Base-by-base conservation (phyloP, 768 basidiomycete genomes). In the Leccinum olivaceopallidum region DNA sequence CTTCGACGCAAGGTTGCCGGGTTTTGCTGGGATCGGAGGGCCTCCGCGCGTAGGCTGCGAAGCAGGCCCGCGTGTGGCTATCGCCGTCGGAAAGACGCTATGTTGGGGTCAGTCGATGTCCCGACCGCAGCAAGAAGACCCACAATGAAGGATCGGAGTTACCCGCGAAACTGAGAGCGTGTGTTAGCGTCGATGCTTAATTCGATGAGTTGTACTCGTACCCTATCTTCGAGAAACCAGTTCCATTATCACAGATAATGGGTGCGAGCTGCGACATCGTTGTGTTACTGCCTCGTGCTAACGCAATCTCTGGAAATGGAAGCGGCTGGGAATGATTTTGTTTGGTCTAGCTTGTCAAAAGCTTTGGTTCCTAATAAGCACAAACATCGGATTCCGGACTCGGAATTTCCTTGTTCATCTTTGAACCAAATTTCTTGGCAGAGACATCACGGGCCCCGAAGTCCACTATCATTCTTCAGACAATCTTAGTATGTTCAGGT, bases 101-200 rank as follows among this genome's bases (percentile, higher is more conserved):
- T 39, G 56, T 28, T 53, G 3, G 42, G 28, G 50, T 68, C 34
- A 58, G 54, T 50, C 55, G 26, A 51, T 60, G 59, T n/a, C 9
- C 49, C 34, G 53, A 53, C 48, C 52, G 36, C 55, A 34, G 59
- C 42, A 50, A 58, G 12, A 26, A 39, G 36, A 83, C 90, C 76
- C 72, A 94, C 92, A 96, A 99, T 9, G 96, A 98, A 20, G 97
- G 97, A 78, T 98, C 95, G 51, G 94, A 97, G 78, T 99, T 99
- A 57, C 96, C 96, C 49, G 97, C 95, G 77, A 97, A 98, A 37
- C 96, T 95, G 69, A 53, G 53, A 63, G 9, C 16, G 49, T 53
- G 63, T 4, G 36, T 68, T 50, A 75, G 53, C 30, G 62, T 57
- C 36, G 30, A 57, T 42, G 34, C 12, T 12, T 13, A 28, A 18